Evolutionary conservation across 73 alveolate species (phyloP), one percentile per base, ranked within the genome.

Genomic region (Effrenium voratum): DNA sequence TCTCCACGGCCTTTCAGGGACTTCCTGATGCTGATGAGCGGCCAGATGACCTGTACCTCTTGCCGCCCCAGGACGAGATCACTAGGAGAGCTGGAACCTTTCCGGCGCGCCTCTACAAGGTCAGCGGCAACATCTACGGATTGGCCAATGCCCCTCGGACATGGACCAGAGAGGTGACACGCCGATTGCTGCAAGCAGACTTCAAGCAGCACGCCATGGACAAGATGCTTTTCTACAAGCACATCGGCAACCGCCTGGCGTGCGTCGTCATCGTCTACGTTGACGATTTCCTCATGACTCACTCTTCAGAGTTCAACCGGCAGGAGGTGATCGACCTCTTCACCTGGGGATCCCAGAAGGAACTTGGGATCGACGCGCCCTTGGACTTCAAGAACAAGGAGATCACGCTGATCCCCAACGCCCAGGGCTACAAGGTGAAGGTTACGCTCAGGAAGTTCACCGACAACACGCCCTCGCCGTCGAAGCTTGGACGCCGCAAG

Each of bases 1-100:
- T 63, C 5, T 46, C 82, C 32, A 85, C 94, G 1, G 94, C 94
- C 10, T 85, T 85, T 8, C 94, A 85, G 34, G 94, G 94, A 30
- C 68, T 3, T 12, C 81, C 34, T 63, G 43, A 26, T 0, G 68
- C 28, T 3, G 26, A 40, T 15, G 36, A 85, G n/a, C 0, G 94
- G 10, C 24, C 1, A 10, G 40, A n/a, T 3, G 76, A 73, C 12
- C 34, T 59, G 49, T 85, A 40, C 66, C 0, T 85, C 34, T 28
- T 41, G 32, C 68, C 82, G 0, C 94, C 94, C 0, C 0, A 1
- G 0, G 94, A 86, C 36, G 83, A 68, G 5, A 15, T 85, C 47
- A 86, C 68, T 12, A 63, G 44, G 34, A 24, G 24, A 34, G 40
- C 94, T 2, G 0, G 28, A 2, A 5, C 59, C 1, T 86, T 41